Evolutionary conservation across 352 stramenopile genomes (phyloP).

Genomic region (Blastocystis sp.): DNA sequence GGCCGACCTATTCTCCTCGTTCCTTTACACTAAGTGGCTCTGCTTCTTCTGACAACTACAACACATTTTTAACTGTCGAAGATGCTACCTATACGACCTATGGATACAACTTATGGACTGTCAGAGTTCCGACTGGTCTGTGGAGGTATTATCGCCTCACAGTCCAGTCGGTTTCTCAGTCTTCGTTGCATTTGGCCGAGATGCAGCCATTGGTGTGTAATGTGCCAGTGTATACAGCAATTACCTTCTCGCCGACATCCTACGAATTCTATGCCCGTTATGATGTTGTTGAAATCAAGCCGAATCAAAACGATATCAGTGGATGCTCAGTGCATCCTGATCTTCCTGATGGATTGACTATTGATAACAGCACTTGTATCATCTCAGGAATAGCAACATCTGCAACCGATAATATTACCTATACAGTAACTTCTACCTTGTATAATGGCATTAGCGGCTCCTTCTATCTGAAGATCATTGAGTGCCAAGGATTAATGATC

Average conservation of each 20-base stretch:
- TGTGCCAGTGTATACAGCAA: background rate
- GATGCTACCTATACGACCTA: background rate
- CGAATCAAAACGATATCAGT: background rate
- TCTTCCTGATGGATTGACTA: background rate
- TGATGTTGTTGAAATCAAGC: background rate
- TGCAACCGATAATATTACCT: background rate
- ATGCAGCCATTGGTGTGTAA: slow-evolving; percentile 32
- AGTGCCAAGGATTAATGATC: background rate
- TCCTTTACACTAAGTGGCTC: background rate
- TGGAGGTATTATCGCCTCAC: background rate
- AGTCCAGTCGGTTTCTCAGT: background rate
- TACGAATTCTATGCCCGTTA: background rate
- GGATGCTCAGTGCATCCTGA: background rate
- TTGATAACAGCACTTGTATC: background rate
- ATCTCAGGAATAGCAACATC: background rate
- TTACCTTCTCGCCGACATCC: background rate
- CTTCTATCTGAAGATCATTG: background rate
- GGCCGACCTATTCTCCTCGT: background rate
- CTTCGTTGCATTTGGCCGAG: background rate
- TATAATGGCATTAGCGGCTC: background rate
- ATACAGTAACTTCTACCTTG: background rate
- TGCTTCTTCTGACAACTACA: background rate
- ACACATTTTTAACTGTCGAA: background rate
- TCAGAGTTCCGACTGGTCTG: background rate
- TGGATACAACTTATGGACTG: background rate